Percentiles rank a stretch among this genome's conserved stretches.
These are phyloP conservation scores for Obelidium mucronatum DNA, from an alignment of 192 early-diverging fungal genomes.

Conservation along the genomic window DNA sequence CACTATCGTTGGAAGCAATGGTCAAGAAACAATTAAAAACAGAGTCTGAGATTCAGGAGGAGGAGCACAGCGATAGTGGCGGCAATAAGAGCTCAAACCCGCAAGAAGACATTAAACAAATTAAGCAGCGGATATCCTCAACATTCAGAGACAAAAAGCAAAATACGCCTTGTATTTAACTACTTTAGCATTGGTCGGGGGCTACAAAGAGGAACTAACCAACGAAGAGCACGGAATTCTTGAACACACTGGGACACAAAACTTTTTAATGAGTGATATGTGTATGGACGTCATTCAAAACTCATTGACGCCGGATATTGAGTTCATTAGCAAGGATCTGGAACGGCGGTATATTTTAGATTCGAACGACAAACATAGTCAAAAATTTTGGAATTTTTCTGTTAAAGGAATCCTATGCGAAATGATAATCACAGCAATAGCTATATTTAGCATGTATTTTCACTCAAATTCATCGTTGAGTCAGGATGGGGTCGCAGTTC, in stretches of 20 bases:
- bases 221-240: slow-evolving; percentile 15
- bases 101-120: slow-evolving; percentile 1
- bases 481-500: neutral
- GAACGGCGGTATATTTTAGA: slow-evolving; percentile 27
- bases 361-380: slow-evolving; percentile 4
- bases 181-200: slow-evolving; percentile 24
- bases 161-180: slow-evolving; percentile 19
- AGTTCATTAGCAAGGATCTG: slow-evolving; percentile 19
- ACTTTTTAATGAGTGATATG: slow-evolving; percentile 20
- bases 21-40: too few relatives aligned
- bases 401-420: slow-evolving; percentile 36
- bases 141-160: neutral
- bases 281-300: slow-evolving; percentile 23
- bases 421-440: slow-evolving; percentile 13
- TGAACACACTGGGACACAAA: slow-evolving; percentile 23
- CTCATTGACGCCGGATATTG: slow-evolving; percentile 23
- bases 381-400: slow-evolving; percentile 26
- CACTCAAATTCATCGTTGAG: neutral
- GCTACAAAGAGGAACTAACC: slow-evolving; percentile 21
- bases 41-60: neutral
- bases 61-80: neutral
- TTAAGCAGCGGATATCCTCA: neutral
- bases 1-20: neutral
- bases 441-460: slow-evolving; percentile 21
- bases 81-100: neutral